Evolutionary conservation across 2,329 filamentous ascomycete genomes (phyloP), one percentile per base, ranked within the genome.

Genomic region (Cladosporium velox): DNA sequence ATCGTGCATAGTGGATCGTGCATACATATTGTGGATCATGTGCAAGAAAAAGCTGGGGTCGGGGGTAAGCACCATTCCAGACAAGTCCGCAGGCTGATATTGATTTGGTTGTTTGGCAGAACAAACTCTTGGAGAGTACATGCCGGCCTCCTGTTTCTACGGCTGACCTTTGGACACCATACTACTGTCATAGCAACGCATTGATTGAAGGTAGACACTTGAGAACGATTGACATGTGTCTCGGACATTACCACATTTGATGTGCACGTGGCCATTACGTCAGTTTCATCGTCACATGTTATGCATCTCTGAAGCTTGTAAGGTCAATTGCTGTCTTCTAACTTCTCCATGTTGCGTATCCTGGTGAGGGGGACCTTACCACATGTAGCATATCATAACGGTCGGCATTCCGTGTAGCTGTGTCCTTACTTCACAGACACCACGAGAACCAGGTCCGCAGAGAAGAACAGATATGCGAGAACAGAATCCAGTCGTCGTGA

Each of bases 401-500:
- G n/a, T 11, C n/a, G 41, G 41, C 41, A 15, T 8, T 21, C 10
- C 8, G 7, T 15, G 14, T 47, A 15, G 41, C 41, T 21, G 21
- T 21, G 8, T 21, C n/a, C n/a, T 21, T 47, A 21, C 14, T 21
- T 21, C 41, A 21, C n/a, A 47, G n/a, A 47, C 41, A 47, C 4
- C 14, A 12, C n/a, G 30, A n/a, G 12, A 24, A 14, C 15, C 15
- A 1, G 59, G 12, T 18, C n/a, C 21, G 15, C 59, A 52, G 12
- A 47, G 8, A n/a, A 32, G 3, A 32, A 34, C 18, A n/a, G 67
- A 14, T 8, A 71, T 71, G 70, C 69, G 67, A 15, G 61, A 62
- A 55, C 72, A 73, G 59, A 71, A 72, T 4, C 71, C 73, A 35
- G 84, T 90, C n/a, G 81, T 86, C 63, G 79, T 90, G 65, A 85